Evolutionary conservation across 768 basidiomycete species (phyloP).

Genomic region (Termitomyces sp.): DNA sequence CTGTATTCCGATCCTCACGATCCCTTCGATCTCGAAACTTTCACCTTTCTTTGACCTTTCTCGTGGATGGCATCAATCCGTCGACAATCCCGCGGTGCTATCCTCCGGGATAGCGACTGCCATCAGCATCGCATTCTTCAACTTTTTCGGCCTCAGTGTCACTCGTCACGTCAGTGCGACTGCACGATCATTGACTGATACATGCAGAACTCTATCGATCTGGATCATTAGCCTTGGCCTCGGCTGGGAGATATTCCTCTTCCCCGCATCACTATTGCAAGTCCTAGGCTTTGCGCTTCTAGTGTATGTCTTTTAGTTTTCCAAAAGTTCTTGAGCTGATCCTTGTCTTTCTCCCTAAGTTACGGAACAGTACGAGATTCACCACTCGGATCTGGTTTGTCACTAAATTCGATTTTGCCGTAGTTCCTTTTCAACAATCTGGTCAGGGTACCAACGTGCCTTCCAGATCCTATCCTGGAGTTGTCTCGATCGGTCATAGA

Average conservation of each 20-base stretch:
- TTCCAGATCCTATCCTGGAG: conserved; percentile 42
- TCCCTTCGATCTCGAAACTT: conserved; percentile 61
- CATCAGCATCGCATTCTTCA: conserved; percentile 77
- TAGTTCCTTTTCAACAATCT: conserved; percentile 92
- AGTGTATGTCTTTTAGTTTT: conserved; percentile 56
- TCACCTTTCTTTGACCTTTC: conserved; percentile 84
- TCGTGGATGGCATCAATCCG: conserved; percentile 86
- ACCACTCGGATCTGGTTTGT: conserved; percentile 7
- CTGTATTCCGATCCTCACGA: conserved; percentile 77
- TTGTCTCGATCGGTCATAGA: background rate
- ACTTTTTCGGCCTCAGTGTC: conserved; percentile 88
- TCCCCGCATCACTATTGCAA: conserved; percentile 80
- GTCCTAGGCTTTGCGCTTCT: conserved; percentile 82
- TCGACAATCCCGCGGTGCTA: conserved; percentile 70
- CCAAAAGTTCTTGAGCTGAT: conserved; percentile 2
- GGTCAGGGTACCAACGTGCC: conserved; percentile 58
- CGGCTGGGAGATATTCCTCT: conserved; percentile 87
- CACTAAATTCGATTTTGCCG: background rate
- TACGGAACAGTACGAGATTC: conserved; percentile 73
- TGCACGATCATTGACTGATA: conserved; percentile 87
- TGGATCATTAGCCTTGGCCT: conserved; percentile 89
- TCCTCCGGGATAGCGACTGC: conserved; percentile 70
- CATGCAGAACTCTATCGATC: conserved; percentile 92
- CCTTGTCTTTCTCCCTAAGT: conserved; percentile 37
- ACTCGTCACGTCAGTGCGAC: conserved; percentile 91